phyloP scores from a whole-genome alignment of 2,329 filamentous ascomycete species.

The Aspergillus quadrilineatus region DNA sequence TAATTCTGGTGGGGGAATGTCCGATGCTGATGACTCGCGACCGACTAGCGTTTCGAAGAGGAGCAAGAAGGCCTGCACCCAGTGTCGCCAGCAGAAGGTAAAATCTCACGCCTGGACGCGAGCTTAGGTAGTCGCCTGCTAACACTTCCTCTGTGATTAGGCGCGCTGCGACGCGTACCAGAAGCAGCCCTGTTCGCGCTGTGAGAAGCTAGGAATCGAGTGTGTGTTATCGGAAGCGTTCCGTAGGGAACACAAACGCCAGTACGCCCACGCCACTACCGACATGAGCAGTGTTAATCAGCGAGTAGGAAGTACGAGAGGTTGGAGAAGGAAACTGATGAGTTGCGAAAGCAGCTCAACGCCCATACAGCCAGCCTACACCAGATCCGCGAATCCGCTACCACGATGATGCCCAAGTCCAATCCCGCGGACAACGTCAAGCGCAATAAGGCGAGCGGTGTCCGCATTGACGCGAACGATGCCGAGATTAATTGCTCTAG shows the following conservation, averaged over 20 bases:
- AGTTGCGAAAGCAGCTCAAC: slow-evolving; percentile 36
- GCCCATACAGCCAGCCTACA: neutral
- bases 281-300: neutral
- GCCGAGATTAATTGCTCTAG: neutral
- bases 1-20: neutral
- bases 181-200: slow-evolving; percentile 39
- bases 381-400: neutral
- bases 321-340: slow-evolving; percentile 39
- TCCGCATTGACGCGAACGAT: neutral
- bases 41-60: slow-evolving; percentile 25
- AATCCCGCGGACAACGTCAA: neutral
- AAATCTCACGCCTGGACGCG: neutral
- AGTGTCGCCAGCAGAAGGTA: slow-evolving; percentile 48
- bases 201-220: slow-evolving; percentile 34
- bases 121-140: too few species aligned
- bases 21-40: neutral
- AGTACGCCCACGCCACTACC: slow-evolving; percentile 24
- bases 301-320: slow-evolving; percentile 36
- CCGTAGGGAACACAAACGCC: slow-evolving; percentile 45
- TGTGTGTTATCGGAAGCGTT: slow-evolving; percentile 46
- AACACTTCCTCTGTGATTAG: slow-evolving; percentile 14
- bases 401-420: neutral
- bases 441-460: neutral
- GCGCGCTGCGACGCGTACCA: slow-evolving; percentile 43
- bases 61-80: slow-evolving; percentile 44